Evolutionary conservation across 176 grass and related monocot species (phyloP), one percentile per base, ranked within the genome.

Genomic region (Pharus latifolius): DNA sequence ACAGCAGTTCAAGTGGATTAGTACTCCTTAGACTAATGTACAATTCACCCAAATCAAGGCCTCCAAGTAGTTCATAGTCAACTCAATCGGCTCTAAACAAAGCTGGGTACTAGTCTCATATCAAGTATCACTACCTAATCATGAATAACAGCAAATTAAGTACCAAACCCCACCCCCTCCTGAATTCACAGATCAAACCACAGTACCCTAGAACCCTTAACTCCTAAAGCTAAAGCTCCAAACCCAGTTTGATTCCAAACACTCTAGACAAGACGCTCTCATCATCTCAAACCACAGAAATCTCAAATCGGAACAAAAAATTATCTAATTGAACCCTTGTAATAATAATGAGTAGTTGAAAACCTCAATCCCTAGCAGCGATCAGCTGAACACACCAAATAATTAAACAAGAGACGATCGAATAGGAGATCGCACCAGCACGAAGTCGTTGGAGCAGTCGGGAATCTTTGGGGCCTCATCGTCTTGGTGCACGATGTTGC

Each of bases 401-500:
- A 56, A 28, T 0, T 2, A 33, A 20, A 20, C 1, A 8, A 46
- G 48, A 18, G 6, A 1, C 10, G 2, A 35, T 2, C 30, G 34
- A 22, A 10, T 34, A 3, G 25, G 2, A 6, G 2, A 29, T 2
- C 44, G 50, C 62, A 98, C 95, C 51, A 98, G 75, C 30, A 98
- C 85, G 75, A 94, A 98, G 70, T 88, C 75, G 74, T 98, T 98
- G 67, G 84, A 83, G 86, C 95, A 98, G 40, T 87, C 90, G 60
- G 87, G 90, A 27, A 91, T 82, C 95, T 98, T 98, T 6, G 90
- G 95, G 1, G 87, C 87, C 43, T 92, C 51, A 56, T 91, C 81
- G 71, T 98, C 95, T 55, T 83, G 90, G 80, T 88, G 90, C 38
- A 91, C 82, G 72, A 92, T 98, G 84, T 98, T 90, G 33, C 95